A percentile compares a stretch with the other conserved stretches of the same genome.
These are phyloP conservation scores for Colletotrichum plurivorum DNA, from an alignment of 2,329 filamentous ascomycete genomes.

Conservation along the genomic window DNA sequence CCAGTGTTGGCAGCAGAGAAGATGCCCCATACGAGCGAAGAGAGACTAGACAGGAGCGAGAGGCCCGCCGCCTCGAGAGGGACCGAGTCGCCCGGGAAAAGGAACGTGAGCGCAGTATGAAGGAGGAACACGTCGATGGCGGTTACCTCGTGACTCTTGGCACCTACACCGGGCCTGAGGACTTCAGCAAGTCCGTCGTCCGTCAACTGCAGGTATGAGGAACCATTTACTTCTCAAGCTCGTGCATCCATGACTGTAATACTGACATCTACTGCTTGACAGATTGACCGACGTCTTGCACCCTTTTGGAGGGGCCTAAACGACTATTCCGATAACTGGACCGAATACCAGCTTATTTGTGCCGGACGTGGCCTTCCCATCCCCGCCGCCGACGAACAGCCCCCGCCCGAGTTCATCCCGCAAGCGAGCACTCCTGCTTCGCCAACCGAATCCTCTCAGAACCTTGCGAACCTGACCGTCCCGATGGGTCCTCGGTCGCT, in stretches of 20 bases:
- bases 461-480: conserved; percentile 81
- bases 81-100: conserved; percentile 82
- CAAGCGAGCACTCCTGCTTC: conserved; percentile 61
- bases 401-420: conserved; percentile 74
- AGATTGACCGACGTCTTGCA: conserved; percentile 94
- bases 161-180: conserved; percentile 91
- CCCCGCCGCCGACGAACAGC: conserved; percentile 86
- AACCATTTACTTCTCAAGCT: no score
- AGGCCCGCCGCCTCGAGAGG: conserved; percentile 86
- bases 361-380: conserved; percentile 87
- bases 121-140: conserved; percentile 93
- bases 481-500: conserved; percentile 84
- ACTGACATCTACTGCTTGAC: not conserved
- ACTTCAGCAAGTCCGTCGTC: conserved; percentile 91
- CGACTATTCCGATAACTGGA: conserved; percentile 90
- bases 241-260: not conserved
- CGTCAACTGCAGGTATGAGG: conserved; percentile 84
- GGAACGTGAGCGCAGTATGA: conserved; percentile 91
- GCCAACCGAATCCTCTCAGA: conserved; percentile 69
- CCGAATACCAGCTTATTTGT: conserved; percentile 94
- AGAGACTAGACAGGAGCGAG: conserved; percentile 92
- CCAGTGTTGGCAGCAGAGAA: conserved; percentile 54
- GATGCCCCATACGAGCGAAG: conserved; percentile 73
- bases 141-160: conserved; percentile 95
- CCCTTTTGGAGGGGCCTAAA: conserved; percentile 97